Conservation (phyloP, 1,284 basidiomycete genomes). For the Termitomyces sp. region DNA sequence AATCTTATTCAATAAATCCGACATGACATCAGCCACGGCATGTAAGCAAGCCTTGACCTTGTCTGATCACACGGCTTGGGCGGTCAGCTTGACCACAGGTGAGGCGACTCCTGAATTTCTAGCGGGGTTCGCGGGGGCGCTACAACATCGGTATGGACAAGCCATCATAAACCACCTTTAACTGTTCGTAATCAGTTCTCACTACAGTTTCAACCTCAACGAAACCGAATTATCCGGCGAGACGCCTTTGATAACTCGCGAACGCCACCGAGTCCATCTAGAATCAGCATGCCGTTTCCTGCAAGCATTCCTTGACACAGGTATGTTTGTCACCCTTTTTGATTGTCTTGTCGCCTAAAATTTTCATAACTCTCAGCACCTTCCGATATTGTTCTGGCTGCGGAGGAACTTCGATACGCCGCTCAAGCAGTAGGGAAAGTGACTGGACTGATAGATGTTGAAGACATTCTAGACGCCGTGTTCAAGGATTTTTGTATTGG, state of each 20-base stretch:
- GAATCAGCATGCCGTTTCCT: conserved; percentile 61
- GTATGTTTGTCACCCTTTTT: conserved; percentile 32
- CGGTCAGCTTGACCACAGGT: conserved; percentile 57
- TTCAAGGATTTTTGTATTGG: conserved; percentile 87
- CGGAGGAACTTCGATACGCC: conserved; percentile 84
- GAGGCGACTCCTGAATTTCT: conserved; percentile 57
- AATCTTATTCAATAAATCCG: conserved; percentile 73
- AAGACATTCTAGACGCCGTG: conserved; percentile 77
- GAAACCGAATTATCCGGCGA: conserved; percentile 27
- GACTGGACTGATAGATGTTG: conserved; percentile 67
- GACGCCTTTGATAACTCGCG: conserved; percentile 70
- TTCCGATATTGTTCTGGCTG: conserved; percentile 70
- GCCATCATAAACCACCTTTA: background rate
- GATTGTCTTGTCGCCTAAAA: background rate
- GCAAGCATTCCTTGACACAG: conserved; percentile 56
- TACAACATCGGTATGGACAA: conserved; percentile 48
- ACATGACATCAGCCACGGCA: conserved; percentile 34
- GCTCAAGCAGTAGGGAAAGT: conserved; percentile 77
- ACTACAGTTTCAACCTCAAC: conserved; percentile 32
- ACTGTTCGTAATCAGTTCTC: background rate
- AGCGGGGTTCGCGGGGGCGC: conserved; percentile 43
- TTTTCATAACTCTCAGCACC: conserved; percentile 24
- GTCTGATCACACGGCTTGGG: conserved; percentile 37
- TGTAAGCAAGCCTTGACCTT: conserved; percentile 11
- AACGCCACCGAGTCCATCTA: conserved; percentile 74